Evolutionary conservation across 2,329 filamentous ascomycete genomes (phyloP).

Genomic region (Pleomassaria siparia): DNA sequence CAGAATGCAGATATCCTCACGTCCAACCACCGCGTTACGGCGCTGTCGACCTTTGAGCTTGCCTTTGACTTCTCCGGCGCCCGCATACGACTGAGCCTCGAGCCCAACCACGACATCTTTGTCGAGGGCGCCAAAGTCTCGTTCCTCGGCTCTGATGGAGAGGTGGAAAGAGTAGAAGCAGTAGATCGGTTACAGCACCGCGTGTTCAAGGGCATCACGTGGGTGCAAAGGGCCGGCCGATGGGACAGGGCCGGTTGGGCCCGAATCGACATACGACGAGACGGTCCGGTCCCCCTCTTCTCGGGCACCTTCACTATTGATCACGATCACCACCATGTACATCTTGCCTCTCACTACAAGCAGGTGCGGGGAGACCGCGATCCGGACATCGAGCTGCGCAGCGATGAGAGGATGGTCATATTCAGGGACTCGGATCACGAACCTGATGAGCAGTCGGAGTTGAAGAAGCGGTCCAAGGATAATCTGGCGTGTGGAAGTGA

Average conservation of each 20-base stretch:
- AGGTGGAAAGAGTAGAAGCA: conserved; percentile 64
- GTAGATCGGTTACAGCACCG: conserved; percentile 74
- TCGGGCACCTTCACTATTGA: conserved; percentile 84
- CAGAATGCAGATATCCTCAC: conserved; percentile 77
- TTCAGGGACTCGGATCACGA: conserved; percentile 87
- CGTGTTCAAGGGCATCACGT: conserved; percentile 80
- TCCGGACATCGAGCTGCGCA: conserved; percentile 60
- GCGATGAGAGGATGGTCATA: conserved; percentile 80
- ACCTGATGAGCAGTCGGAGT: conserved; percentile 54
- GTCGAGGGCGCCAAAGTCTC: conserved; percentile 73
- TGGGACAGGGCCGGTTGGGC: conserved; percentile 89
- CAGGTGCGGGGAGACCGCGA: conserved; percentile 71
- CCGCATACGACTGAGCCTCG: conserved; percentile 74
- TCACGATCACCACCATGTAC: conserved; percentile 83
- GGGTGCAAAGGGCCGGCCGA: conserved; percentile 71
- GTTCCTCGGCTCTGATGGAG: conserved; percentile 72
- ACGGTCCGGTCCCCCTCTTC: conserved; percentile 79
- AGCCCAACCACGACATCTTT: conserved; percentile 90
- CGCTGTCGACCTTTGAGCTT: conserved; percentile 81
- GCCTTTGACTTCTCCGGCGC: conserved; percentile 70
- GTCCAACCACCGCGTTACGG: conserved; percentile 74
- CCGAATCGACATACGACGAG: conserved; percentile 72
- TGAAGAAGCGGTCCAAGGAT: conserved; percentile 57
- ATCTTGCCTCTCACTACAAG: conserved; percentile 72
- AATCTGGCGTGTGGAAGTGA: conserved; percentile 68